Conservation (phyloP, 2,329 filamentous ascomycete genomes). For the Trichoderma sp. region DNA sequence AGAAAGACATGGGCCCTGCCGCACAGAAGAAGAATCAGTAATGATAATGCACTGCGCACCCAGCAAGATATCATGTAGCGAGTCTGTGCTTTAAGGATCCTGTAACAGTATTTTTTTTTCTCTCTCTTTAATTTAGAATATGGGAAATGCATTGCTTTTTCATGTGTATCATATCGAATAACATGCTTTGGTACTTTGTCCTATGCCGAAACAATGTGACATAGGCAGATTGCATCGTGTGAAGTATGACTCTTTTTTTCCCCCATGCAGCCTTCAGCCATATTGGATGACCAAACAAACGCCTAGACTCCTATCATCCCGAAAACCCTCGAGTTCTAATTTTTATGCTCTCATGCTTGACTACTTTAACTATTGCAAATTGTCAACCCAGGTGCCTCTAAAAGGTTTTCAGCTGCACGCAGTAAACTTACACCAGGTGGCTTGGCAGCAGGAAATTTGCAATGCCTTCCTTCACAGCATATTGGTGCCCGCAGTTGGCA, state of each 20-base stretch:
- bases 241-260: not conserved
- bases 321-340: not conserved
- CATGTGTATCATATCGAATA: not conserved
- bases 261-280: not conserved
- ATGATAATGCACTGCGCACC: constrained; percentile 19
- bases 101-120: constrained; percentile 18
- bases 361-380: not conserved
- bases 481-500: constrained; percentile 89
- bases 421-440: constrained; percentile 68
- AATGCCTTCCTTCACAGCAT: constrained; percentile 92
- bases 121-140: not conserved
- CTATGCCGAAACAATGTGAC: not conserved
- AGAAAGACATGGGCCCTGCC: constrained; percentile 90
- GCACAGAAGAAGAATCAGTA: constrained; percentile 74
- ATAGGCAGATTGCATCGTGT: not conserved
- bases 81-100: constrained; percentile 23
- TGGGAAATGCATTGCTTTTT: constrained; percentile 14
- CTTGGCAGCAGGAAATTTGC: constrained; percentile 93
- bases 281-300: constrained; percentile 12
- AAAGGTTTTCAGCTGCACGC: not conserved
- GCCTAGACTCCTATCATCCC: constrained; percentile 12
- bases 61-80: constrained; percentile 3
- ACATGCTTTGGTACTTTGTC: not conserved
- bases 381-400: not conserved
- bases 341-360: not conserved